Percentiles rank a stretch among this genome's conserved stretches.
Conservation (phyloP, 2,329 filamentous ascomycete species). For the Sphaerulina musiva region DNA sequence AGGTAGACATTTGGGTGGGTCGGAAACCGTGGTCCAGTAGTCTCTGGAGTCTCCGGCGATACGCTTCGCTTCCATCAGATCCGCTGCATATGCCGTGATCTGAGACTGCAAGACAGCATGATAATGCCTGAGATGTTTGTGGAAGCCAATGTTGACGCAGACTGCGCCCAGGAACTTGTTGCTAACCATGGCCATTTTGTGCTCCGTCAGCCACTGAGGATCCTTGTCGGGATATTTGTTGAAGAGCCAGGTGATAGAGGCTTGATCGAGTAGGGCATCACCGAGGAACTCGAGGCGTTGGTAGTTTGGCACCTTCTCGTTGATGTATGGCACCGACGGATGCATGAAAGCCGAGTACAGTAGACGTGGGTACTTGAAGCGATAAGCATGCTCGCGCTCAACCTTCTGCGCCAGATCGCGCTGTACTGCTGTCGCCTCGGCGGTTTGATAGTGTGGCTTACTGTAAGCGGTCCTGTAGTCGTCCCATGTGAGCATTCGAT, state of each 20-base stretch:
- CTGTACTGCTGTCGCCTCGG: slow-evolving; percentile 58
- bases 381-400: slow-evolving; percentile 53
- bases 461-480: slow-evolving; percentile 68
- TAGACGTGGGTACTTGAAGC: slow-evolving; percentile 68
- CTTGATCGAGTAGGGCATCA: slow-evolving; percentile 81
- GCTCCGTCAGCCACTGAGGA: slow-evolving; percentile 94
- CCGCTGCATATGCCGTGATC: slow-evolving; percentile 50
- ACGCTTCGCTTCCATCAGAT: slow-evolving; percentile 51
- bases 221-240: slow-evolving; percentile 68
- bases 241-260: slow-evolving; percentile 76
- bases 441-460: slow-evolving; percentile 64
- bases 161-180: slow-evolving; percentile 88
- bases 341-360: slow-evolving; percentile 82
- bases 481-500: slow-evolving; percentile 60
- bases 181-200: slow-evolving; percentile 99
- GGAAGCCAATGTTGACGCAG: slow-evolving; percentile 69
- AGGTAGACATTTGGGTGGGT: slow-evolving; percentile 69
- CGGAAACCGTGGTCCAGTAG: slow-evolving; percentile 61
- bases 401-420: slow-evolving; percentile 61
- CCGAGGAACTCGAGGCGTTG: slow-evolving; percentile 89
- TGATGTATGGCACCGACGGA: slow-evolving; percentile 68
- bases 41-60: slow-evolving; percentile 49
- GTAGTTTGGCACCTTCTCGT: slow-evolving; percentile 77
- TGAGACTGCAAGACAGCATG: slow-evolving; percentile 46
- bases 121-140: slow-evolving; percentile 59